Conservation (phyloP, 2,329 filamentous ascomycete genomes). For the Diplodia corticola region DNA sequence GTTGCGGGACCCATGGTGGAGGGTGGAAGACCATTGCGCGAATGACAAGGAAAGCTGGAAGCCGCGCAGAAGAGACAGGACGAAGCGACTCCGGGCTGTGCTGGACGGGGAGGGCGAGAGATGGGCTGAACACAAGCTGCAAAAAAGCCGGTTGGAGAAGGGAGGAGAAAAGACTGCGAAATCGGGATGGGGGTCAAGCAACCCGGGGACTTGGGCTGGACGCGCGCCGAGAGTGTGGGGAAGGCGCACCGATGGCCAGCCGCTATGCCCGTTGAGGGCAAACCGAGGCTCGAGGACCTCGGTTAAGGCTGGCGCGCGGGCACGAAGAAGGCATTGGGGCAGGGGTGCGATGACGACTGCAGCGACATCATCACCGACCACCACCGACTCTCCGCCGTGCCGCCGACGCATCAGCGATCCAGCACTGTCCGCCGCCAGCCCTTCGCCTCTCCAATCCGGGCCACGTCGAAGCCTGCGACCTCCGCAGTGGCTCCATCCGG, state of each 20-base stretch:
- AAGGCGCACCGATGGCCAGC: background rate
- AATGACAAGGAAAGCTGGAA: background rate
- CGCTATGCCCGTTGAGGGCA: background rate
- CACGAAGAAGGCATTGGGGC: background rate
- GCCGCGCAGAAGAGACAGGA: background rate
- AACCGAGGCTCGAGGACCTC: slow-evolving; percentile 10
- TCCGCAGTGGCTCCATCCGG: background rate
- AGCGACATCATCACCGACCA: background rate
- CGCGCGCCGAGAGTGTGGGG: slow-evolving; percentile 11
- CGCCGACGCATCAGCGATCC: background rate
- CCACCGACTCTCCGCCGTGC: background rate
- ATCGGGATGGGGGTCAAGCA: background rate
- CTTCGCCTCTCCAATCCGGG: background rate
- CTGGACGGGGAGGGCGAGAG: background rate
- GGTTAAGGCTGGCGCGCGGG: background rate
- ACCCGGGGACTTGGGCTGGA: background rate
- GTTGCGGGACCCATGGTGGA: slow-evolving; percentile 61
- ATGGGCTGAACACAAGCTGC: background rate
- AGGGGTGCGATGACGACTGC: background rate
- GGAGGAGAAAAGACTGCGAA: background rate
- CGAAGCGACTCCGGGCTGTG: background rate
- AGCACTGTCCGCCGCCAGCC: background rate
- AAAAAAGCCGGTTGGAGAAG: background rate
- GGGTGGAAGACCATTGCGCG: slow-evolving; percentile 56
- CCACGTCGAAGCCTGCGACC: background rate